Evolutionary conservation across 2,329 filamentous ascomycete species (phyloP), one percentile per base, ranked within the genome.

Genomic region (Fusarium sp.): DNA sequence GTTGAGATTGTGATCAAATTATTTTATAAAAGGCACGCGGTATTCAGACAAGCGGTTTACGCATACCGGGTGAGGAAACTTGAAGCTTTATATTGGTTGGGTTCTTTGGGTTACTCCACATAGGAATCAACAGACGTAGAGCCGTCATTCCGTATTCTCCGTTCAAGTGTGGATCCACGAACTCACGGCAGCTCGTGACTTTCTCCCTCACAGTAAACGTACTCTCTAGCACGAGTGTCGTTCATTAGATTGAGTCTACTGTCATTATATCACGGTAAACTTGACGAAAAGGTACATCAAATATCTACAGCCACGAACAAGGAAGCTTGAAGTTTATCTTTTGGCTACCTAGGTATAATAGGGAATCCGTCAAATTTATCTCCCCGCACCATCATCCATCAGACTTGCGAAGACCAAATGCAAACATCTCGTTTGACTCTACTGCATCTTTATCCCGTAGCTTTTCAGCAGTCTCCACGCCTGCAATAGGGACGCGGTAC

Each of bases 361-460:
- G n/a, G n/a, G n/a, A n/a, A n/a, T n/a, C n/a, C n/a, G n/a, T n/a
- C n/a, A n/a, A n/a, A n/a, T n/a, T n/a, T n/a, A n/a, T n/a, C n/a
- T n/a, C n/a, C n/a, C n/a, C n/a, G n/a, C n/a, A n/a, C 7, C 2
- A 14, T 20, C 17, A 39, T 39, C 2, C 7, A 49, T 49, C 10
- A 39, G 5, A 20, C 21, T 49, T 25, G 6, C 46, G 46, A 20
- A 49, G 33, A 17, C 46, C 27, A 17, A 57, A 63, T 9, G 18
- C 7, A 36, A 78, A 76, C 74, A 78, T 76, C 20, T 62, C 60
- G 41, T 78, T 78, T 13, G 76, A 79, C 23, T 62, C 55, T 21
- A 74, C 71, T 4, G 67, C 56, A 11, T 74, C 73, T 49, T 72
- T 71, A 13, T 78, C 73, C 23, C 69, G 63, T 67, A 79, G 58